Conservation (phyloP, 441 rosid genomes). For the Biscutella auriculata region DNA sequence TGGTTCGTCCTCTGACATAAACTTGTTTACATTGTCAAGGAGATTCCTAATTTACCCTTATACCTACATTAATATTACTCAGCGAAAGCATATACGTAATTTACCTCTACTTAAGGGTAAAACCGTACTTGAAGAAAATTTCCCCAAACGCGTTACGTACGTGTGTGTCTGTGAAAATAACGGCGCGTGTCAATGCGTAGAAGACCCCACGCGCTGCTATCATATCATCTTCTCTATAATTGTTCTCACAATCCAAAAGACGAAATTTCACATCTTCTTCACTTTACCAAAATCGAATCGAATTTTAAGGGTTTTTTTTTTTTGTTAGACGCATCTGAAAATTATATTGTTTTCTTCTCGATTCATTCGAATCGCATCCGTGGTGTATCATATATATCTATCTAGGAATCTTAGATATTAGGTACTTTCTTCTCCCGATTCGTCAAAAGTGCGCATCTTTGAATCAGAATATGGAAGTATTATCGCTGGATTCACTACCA, state of each 20-base stretch:
- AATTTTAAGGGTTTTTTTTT: conserved; percentile 3
- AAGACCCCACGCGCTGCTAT: background rate
- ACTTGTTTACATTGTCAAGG: background rate
- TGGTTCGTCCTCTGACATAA: conserved; percentile 7
- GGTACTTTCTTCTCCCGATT: background rate
- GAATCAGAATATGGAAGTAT: conserved; percentile 22
- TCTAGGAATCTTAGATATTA: background rate
- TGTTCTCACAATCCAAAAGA: background rate
- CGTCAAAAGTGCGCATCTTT: conserved; percentile 9
- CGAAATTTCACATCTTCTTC: conserved; percentile 7
- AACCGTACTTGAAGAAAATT: background rate
- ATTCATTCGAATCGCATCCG: conserved; percentile 19
- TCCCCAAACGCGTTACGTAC: conserved; percentile 5
- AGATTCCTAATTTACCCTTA: conserved; percentile 7
- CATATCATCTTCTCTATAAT: background rate
- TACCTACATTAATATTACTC: too few relatives aligned
- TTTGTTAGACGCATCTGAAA: background rate
- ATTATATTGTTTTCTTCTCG: background rate
- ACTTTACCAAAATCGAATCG: conserved; percentile 20
- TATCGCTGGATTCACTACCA: conserved; percentile 25
- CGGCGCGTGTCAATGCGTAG: background rate
- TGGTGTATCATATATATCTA: background rate
- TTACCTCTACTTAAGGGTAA: background rate
- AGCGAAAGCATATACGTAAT: too few relatives aligned
- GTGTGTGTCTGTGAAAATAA: background rate